phyloP scores from a whole-genome alignment of 768 basidiomycete species.

The Hortiboletus flavorubellus region DNA sequence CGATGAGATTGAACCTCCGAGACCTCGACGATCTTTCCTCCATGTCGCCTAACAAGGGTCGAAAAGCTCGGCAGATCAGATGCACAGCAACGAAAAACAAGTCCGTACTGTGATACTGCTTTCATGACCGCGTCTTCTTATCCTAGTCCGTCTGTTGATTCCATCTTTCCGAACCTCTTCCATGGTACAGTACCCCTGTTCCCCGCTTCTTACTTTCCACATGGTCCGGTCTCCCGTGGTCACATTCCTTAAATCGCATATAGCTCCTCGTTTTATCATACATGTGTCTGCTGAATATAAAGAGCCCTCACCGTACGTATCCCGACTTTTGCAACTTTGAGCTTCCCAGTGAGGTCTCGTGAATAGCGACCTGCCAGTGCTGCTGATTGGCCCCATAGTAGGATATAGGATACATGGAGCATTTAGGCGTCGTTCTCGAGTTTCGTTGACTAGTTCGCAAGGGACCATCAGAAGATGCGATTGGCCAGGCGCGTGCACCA shows the following conservation, averaged over 20 bases:
- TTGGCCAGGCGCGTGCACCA: no score
- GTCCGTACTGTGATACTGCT: neutral
- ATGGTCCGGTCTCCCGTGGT: neutral
- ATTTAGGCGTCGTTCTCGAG: no score
- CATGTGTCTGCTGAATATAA: constrained; percentile 16
- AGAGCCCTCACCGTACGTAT: neutral
- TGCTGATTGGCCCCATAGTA: no score
- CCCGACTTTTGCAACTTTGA: no score
- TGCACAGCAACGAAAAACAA: neutral
- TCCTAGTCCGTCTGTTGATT: neutral
- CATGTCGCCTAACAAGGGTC: constrained; percentile 33
- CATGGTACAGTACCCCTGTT: constrained; percentile 1
- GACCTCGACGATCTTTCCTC: constrained; percentile 35
- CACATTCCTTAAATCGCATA: constrained; percentile 12
- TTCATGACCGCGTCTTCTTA: neutral
- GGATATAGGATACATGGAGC: no score
- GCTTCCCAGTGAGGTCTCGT: neutral
- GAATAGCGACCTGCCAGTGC: no score
- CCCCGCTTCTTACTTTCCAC: constrained; percentile 1
- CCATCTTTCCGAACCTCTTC: constrained; percentile 2
- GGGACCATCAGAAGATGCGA: no score
- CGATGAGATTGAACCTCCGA: constrained; percentile 21
- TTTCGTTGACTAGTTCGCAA: no score
- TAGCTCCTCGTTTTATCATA: constrained; percentile 19
- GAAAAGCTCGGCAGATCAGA: constrained; percentile 7